Percentiles rank a stretch among this genome's conserved stretches.
Evolutionary conservation across 768 basidiomycete genomes (phyloP).

Genomic region (Omphalotus guepiniiformis): DNA sequence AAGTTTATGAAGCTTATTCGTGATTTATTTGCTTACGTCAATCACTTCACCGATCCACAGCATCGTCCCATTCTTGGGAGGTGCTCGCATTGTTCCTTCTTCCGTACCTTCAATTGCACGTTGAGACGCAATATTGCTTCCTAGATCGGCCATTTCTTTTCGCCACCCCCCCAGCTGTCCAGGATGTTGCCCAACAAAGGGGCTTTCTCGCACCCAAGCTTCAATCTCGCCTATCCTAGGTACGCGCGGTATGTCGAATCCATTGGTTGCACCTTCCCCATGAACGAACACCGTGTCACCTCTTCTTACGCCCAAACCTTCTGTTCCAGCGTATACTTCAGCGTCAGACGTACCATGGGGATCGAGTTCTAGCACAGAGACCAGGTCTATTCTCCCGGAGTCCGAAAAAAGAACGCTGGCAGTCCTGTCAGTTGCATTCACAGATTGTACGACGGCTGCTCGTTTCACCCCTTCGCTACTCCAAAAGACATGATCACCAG

Average conservation of each 20-base stretch:
- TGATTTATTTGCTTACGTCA: slow-evolving; percentile 39
- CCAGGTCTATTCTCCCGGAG: slow-evolving; percentile 53
- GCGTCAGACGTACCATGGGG: slow-evolving; percentile 68
- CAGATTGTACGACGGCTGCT: slow-evolving; percentile 73
- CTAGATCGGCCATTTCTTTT: slow-evolving; percentile 66
- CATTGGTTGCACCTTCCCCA: slow-evolving; percentile 65
- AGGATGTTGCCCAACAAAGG: slow-evolving; percentile 31
- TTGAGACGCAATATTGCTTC: slow-evolving; percentile 48
- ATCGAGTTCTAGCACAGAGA: slow-evolving; percentile 85
- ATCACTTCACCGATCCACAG: slow-evolving; percentile 90
- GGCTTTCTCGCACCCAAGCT: slow-evolving; percentile 66
- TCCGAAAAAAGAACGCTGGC: slow-evolving; percentile 60
- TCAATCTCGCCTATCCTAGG: slow-evolving; percentile 86
- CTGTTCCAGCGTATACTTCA: slow-evolving; percentile 38
- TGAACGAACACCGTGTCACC: slow-evolving; percentile 87
- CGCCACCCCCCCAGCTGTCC: slow-evolving; percentile 67
- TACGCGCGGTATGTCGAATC: slow-evolving; percentile 61
- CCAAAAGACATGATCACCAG: slow-evolving; percentile 88
- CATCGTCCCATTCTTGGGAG: slow-evolving; percentile 32
- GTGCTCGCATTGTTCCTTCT: slow-evolving; percentile 42
- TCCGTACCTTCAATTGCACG: slow-evolving; percentile 32
- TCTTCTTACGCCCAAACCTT: slow-evolving; percentile 74
- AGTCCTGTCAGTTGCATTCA: slow-evolving; percentile 68
- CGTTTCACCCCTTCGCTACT: slow-evolving; percentile 65
- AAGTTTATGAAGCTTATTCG: slow-evolving; percentile 10